phyloP scores from a whole-genome alignment of 1,284 basidiomycete genomes.

The Marasmius fiardii region DNA sequence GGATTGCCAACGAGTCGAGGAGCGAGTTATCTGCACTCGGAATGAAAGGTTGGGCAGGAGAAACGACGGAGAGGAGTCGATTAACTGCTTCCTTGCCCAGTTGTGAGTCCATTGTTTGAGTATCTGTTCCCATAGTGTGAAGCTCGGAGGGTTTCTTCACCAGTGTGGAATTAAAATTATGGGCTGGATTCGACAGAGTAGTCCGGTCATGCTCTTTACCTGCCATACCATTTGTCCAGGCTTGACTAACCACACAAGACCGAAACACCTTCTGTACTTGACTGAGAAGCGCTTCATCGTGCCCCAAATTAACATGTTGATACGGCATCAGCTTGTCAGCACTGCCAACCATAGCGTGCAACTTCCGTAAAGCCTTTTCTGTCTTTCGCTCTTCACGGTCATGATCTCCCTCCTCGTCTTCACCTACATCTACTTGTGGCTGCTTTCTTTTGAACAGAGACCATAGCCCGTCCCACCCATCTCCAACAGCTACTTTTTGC shows the following conservation, averaged over 20 bases:
- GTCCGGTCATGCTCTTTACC: too few species aligned
- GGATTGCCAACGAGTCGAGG: not conserved
- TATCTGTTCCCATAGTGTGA: too few species aligned
- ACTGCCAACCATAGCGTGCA: not conserved
- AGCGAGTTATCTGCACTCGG: not conserved
- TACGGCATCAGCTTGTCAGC: not conserved
- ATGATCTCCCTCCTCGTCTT: not conserved
- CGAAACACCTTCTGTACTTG: not conserved
- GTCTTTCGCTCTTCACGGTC: not conserved
- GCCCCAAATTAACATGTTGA: not conserved
- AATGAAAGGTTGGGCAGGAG: not conserved
- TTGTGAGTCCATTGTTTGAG: not conserved
- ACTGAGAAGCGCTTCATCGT: not conserved
- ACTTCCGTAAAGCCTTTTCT: not conserved
- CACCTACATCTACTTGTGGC: not conserved
- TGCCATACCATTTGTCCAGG: not conserved
- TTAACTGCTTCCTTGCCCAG: not conserved
- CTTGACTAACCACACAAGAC: not conserved
- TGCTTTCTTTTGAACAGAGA: slow-evolving; percentile 11
- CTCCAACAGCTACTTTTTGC: slow-evolving; percentile 48
- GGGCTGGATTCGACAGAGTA: too few species aligned
- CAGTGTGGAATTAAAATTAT: too few species aligned
- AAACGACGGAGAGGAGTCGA: not conserved
- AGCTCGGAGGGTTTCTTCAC: too few species aligned
- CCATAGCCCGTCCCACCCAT: slow-evolving; percentile 19